Evolutionary conservation across 805 yeast species (phyloP).

Genomic region (Wickerhamomyces strasburgensis): DNA sequence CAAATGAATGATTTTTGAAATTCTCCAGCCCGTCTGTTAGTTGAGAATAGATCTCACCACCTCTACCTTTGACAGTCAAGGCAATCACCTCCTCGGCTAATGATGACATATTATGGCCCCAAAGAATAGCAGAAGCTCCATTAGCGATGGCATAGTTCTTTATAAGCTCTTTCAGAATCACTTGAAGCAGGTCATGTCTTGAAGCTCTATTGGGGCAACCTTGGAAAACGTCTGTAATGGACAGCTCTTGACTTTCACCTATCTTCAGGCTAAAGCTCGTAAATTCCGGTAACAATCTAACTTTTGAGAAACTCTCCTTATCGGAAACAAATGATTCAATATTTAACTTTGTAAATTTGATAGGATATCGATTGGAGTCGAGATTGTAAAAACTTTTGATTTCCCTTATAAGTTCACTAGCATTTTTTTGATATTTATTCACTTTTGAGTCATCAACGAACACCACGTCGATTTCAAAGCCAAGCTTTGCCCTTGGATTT

Average conservation of each 20-base stretch:
- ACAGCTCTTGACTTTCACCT: conserved; percentile 5
- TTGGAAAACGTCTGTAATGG: conserved; percentile 32
- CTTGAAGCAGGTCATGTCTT: conserved; percentile 52
- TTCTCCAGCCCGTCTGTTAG: conserved; percentile 40
- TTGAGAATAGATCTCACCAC: conserved; percentile 52
- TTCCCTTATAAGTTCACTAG: conserved; percentile 9
- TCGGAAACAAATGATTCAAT: conserved; percentile 36
- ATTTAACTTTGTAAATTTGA: conserved; percentile 36
- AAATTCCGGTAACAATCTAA: conserved; percentile 29
- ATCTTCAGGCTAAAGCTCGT: conserved; percentile 6
- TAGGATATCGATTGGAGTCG: conserved; percentile 26
- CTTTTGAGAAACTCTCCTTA: conserved; percentile 25
- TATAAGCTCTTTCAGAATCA: conserved; percentile 45
- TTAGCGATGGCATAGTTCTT: conserved; percentile 40
- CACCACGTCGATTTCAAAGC: conserved; percentile 55
- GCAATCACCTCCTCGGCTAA: conserved; percentile 78
- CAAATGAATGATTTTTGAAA: conserved; percentile 30
- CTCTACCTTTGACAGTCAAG: conserved; percentile 82
- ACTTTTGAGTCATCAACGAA: conserved; percentile 38
- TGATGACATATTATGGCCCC: conserved; percentile 78
- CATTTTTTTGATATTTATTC: conserved; percentile 12
- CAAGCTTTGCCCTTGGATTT: conserved; percentile 62
- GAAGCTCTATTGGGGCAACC: conserved; percentile 52
- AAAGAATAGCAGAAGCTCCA: conserved; percentile 51
- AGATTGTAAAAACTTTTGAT: conserved; percentile 16